A percentile compares a stretch with the other conserved stretches of the same genome.
These are phyloP conservation scores for Kodamaea hsintzibuensis DNA, from an alignment of 805 yeast genomes.

Conservation along the genomic window DNA sequence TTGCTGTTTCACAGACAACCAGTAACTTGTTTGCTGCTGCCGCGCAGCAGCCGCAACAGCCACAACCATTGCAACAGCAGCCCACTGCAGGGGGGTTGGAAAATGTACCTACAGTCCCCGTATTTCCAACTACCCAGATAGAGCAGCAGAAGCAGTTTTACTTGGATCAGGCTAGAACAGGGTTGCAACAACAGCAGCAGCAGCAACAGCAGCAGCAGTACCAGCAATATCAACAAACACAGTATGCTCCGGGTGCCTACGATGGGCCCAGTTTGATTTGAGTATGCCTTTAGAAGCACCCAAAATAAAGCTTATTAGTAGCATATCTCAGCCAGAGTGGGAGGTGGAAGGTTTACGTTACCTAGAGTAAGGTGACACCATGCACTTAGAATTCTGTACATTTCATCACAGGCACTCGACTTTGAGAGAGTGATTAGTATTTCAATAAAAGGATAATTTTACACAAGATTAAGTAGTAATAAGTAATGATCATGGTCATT, in stretches of 20 bases:
- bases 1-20: constrained; percentile 45
- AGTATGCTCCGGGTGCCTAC: constrained; percentile 11
- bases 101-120: constrained; percentile 61
- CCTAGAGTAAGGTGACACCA: neutral
- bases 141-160: constrained; percentile 39
- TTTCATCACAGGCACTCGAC: neutral
- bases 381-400: neutral
- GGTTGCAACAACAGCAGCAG: constrained; percentile 30
- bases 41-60: constrained; percentile 18
- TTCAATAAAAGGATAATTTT: neutral
- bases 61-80: constrained; percentile 43
- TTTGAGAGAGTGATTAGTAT: neutral
- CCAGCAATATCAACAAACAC: constrained; percentile 13
- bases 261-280: constrained; percentile 27
- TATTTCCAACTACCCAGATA: constrained; percentile 64
- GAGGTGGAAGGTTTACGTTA: neutral
- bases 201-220: constrained; percentile 24
- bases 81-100: constrained; percentile 78
- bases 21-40: constrained; percentile 30
- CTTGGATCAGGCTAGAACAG: constrained; percentile 37
- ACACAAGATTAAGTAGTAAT: neutral
- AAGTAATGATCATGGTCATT: neutral
- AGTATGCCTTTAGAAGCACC: neutral
- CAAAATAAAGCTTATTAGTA: neutral
- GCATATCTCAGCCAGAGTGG: neutral